These are phyloP conservation scores for Dittrichia graveolens DNA, from an alignment of 129 eudicot species.

Conservation along the genomic window DNA sequence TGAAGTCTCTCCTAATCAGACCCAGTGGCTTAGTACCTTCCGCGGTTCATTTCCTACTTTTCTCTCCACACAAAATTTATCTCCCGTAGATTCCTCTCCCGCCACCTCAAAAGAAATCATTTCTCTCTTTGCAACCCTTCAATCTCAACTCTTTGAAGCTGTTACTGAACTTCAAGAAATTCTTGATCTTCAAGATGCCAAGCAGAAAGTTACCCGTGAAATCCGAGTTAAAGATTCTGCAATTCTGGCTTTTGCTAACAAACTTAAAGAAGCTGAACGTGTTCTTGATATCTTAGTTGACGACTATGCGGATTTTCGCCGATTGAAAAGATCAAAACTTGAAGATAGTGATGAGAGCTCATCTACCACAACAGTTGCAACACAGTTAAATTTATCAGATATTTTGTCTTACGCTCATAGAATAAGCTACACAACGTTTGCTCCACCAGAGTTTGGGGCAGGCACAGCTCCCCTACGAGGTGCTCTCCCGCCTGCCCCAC, in stretches of 20 bases:
- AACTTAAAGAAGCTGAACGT: constrained; percentile 79
- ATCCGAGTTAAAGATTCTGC: constrained; percentile 66
- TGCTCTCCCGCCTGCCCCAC: constrained; percentile 98
- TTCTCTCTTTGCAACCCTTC: constrained; percentile 65
- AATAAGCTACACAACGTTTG: constrained; percentile 96
- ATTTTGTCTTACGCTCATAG: constrained; percentile 79
- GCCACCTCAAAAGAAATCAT: constrained; percentile 65
- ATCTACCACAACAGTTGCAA: constrained; percentile 70
- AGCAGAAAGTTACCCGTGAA: constrained; percentile 67
- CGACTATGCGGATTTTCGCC: constrained; percentile 82
- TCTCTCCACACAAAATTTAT: constrained; percentile 52
- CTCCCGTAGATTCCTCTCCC: constrained; percentile 49
- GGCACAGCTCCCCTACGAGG: constrained; percentile 90
- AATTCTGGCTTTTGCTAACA: constrained; percentile 70
- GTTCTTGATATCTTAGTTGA: constrained; percentile 91
- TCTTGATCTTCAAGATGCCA: constrained; percentile 90
- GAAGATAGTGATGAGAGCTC: constrained; percentile 47
- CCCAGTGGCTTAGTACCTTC: constrained; percentile 77
- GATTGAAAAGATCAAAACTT: constrained; percentile 60
- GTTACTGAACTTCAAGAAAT: constrained; percentile 95
- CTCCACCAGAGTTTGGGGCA: constrained; percentile 94
- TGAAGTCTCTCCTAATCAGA: constrained; percentile 80
- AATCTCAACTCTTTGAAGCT: constrained; percentile 80
- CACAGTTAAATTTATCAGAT: constrained; percentile 65
- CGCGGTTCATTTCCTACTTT: constrained; percentile 88